These are phyloP conservation scores for Zizania latifolia DNA, from an alignment of 176 grass and related monocot species.

Conservation along the genomic window DNA sequence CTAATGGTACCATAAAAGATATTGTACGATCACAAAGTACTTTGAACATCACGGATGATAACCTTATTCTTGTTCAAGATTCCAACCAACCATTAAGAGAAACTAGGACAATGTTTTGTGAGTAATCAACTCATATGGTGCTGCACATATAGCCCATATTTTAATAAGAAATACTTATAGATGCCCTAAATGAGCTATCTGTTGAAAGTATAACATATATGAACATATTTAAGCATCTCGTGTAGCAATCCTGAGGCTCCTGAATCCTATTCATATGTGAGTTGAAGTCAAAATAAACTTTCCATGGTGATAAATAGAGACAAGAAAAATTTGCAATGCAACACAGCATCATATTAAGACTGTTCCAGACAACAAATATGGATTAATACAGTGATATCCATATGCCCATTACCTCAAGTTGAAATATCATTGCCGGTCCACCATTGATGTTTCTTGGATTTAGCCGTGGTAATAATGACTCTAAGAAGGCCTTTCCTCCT, in stretches of 20 bases:
- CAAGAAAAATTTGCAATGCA: neutral
- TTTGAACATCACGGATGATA: constrained; percentile 11
- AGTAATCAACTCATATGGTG: neutral
- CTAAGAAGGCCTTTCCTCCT: constrained; percentile 79
- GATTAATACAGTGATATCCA: neutral
- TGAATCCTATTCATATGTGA: neutral
- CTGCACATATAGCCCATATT: neutral
- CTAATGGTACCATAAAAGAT: neutral
- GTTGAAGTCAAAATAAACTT: neutral
- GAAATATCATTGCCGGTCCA: constrained; percentile 86
- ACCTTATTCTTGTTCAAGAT: neutral
- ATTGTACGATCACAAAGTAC: neutral
- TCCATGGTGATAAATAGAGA: neutral
- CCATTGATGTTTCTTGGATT: constrained; percentile 73
- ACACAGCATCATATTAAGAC: neutral
- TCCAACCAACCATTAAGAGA: neutral
- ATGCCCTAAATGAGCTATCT: neutral
- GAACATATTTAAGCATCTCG: constrained; percentile 15
- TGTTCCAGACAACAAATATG: constrained; percentile 8
- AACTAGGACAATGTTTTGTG: neutral
- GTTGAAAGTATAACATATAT: constrained; percentile 11
- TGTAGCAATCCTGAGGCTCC: neutral
- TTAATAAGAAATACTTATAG: neutral
- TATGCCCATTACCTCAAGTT: constrained; percentile 76
- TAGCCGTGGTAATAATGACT: constrained; percentile 72